phyloP scores from a whole-genome alignment of 495 filamentous ascomycete species.

The Thermochaetoides thermophila region DNA sequence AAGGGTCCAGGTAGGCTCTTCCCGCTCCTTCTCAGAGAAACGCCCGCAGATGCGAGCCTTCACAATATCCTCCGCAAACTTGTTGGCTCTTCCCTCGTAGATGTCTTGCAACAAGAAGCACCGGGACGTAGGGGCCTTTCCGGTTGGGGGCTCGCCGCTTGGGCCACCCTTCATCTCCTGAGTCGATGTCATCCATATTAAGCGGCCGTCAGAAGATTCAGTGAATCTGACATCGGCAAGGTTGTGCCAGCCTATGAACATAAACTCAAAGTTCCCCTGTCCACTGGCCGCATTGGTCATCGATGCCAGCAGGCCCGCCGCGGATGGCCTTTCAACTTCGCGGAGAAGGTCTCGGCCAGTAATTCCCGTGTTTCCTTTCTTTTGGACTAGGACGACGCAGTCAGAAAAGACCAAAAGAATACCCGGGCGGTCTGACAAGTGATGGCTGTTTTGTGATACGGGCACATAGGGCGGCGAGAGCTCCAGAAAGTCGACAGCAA shows the following conservation, averaged over 20 bases:
- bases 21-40: conserved; percentile 62
- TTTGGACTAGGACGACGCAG: conserved; percentile 60
- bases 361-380: conserved; percentile 40
- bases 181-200: conserved; percentile 55
- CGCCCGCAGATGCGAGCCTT: conserved; percentile 78
- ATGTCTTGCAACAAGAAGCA: conserved; percentile 53
- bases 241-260: conserved; percentile 55
- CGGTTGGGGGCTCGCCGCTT: conserved; percentile 32
- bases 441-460: conserved; percentile 3
- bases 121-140: conserved; percentile 35
- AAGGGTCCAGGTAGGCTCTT: conserved; percentile 65
- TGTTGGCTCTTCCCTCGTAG: conserved; percentile 65
- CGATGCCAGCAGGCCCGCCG: conserved; percentile 38
- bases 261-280: conserved; percentile 44
- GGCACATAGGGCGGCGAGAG: conserved; percentile 53
- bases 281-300: conserved; percentile 40
- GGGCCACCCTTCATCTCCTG: conserved; percentile 39
- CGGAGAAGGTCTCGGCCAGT: conserved; percentile 67
- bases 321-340: conserved; percentile 63
- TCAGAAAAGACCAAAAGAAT: conserved; percentile 80
- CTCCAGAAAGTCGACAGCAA: conserved; percentile 70
- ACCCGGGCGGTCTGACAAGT: conserved; percentile 34
- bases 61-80: conserved; percentile 70
- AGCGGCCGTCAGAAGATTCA: conserved; percentile 56
- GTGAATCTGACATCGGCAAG: conserved; percentile 60